These are phyloP conservation scores for Pseudogymnoascus sp. DNA, from an alignment of 2,329 filamentous ascomycete genomes.

Conservation along the genomic window DNA sequence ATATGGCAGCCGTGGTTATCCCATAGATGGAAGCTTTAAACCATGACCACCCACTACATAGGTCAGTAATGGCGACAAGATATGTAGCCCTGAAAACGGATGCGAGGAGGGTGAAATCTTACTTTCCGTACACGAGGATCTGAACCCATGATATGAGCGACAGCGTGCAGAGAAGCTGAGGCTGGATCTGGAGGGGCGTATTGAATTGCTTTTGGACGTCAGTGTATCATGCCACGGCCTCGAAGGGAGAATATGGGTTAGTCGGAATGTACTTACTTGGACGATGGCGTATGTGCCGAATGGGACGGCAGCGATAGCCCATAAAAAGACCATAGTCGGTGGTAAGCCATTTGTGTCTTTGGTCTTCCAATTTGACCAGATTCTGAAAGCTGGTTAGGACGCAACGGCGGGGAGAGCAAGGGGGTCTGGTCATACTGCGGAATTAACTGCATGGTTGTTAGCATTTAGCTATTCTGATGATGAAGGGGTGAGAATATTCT, in stretches of 20 bases:
- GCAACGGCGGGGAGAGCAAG: not conserved
- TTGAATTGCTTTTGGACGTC: conserved; percentile 40
- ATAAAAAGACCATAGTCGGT: conserved; percentile 53
- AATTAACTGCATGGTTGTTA: conserved; percentile 21
- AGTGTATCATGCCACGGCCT: not conserved
- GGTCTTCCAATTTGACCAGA: conserved; percentile 54
- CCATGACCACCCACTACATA: conserved; percentile 35
- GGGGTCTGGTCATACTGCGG: conserved; percentile 23
- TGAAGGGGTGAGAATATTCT: conserved; percentile 1
- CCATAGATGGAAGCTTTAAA: conserved; percentile 39
- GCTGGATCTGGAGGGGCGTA: conserved; percentile 45
- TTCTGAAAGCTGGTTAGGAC: conserved; percentile 23
- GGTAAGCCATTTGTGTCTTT: conserved; percentile 56
- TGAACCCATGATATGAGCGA: conserved; percentile 44
- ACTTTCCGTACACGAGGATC: conserved; percentile 44
- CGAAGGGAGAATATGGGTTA: not conserved
- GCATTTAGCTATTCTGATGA: not conserved
- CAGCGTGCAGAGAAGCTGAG: conserved; percentile 43
- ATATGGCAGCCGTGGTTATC: conserved; percentile 33
- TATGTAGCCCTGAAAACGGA: not conserved
- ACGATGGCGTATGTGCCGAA: conserved; percentile 45
- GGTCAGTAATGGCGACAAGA: conserved; percentile 13
- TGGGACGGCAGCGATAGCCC: conserved; percentile 43
- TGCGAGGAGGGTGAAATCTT: conserved; percentile 14
- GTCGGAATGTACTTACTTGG: conserved; percentile 29